phyloP scores from a whole-genome alignment of 441 rosid genomes.

The Heliophila coronopifolia region DNA sequence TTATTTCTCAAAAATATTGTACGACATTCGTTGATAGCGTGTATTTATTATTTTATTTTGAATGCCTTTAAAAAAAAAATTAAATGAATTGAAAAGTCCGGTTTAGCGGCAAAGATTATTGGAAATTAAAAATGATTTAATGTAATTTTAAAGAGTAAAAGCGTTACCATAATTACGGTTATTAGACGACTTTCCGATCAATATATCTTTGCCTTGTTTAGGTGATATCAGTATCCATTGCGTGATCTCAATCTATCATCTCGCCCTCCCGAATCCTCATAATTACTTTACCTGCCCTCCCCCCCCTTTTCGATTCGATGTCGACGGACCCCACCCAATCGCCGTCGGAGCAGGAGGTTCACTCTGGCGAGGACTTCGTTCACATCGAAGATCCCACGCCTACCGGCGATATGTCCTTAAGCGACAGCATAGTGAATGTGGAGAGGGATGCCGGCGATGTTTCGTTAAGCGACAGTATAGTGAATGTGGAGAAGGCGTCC shows the following conservation, averaged over 20 bases:
- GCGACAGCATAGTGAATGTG: slow-evolving; percentile 83
- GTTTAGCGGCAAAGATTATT: too few relatives aligned
- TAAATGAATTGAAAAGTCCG: too few relatives aligned
- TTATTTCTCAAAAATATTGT: too few relatives aligned
- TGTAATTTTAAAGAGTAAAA: background rate
- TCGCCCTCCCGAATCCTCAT: slow-evolving; percentile 1
- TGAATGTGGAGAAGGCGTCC: too few relatives aligned
- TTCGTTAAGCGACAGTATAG: slow-evolving; percentile 74
- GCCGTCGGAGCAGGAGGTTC: slow-evolving; percentile 33
- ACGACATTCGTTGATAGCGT: too few relatives aligned
- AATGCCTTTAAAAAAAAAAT: too few relatives aligned
- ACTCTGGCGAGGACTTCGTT: slow-evolving; percentile 62
- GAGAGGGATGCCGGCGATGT: slow-evolving; percentile 44
- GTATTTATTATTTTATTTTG: too few relatives aligned
- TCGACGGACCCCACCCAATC: too few relatives aligned
- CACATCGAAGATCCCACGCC: slow-evolving; percentile 65
- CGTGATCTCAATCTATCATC: slow-evolving; percentile 14
- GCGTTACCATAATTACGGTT: background rate
- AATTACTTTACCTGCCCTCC: slow-evolving; percentile 22
- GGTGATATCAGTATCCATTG: slow-evolving; percentile 4
- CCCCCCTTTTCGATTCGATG: slow-evolving; percentile 16
- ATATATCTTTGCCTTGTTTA: slow-evolving; percentile 4
- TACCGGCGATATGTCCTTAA: slow-evolving; percentile 35
- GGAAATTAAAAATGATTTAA: background rate
- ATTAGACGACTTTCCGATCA: slow-evolving; percentile 14